Base-by-base conservation (phyloP, 2,329 filamentous ascomycete genomes). In the Lasiodiplodia theobromae region DNA sequence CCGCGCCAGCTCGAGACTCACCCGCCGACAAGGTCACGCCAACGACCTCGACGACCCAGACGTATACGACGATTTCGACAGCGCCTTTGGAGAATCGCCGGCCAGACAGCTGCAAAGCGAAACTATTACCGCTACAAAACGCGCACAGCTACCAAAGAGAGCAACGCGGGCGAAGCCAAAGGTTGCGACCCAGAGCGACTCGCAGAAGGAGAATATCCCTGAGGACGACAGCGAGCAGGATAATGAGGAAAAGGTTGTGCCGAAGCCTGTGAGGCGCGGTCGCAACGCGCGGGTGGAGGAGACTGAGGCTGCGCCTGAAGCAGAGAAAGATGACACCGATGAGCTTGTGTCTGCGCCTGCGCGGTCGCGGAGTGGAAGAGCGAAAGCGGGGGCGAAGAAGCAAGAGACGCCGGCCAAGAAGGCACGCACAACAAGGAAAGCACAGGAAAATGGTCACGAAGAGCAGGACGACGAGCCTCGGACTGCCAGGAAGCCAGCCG, bases 1-100 rank as follows among this genome's bases (percentile, higher is more conserved):
- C 16, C 47, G 49, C 34, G 4, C 66, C 14, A 63, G 66, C 47
- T 56, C 56, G 12, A 68, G 56, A 23, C 47, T 62, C 31, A 37
- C 40, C 25, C 54, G 54, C 7, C 34, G 37, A 52, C 49, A 49
- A 40, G 56, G 54, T 34, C 21, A 51, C 12, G 57, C 40, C 25
- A 44, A 44, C 1, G 56, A 62, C 57, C 38, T 62, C 10, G 70
- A 74, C 25, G 71, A 77, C 7, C 72, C 76, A 37, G 80, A 81
- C 62, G 70, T 82, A 16, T 82, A 82, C 70, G 81, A 82, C 68
- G 81, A 83, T 65, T 79, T 83, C 44, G 81, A 82, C 56, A 80
- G 81, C 37, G 81, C 80, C 8, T 71, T 81, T 66, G 44, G 54
- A 49, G 47, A 54, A 54, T 56, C 64, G n/a, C 49, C 51, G 21